A percentile compares a stretch with the other conserved stretches of the same genome.
Conservation (phyloP, 768 basidiomycete genomes). For the Phanerochaete sordida region DNA sequence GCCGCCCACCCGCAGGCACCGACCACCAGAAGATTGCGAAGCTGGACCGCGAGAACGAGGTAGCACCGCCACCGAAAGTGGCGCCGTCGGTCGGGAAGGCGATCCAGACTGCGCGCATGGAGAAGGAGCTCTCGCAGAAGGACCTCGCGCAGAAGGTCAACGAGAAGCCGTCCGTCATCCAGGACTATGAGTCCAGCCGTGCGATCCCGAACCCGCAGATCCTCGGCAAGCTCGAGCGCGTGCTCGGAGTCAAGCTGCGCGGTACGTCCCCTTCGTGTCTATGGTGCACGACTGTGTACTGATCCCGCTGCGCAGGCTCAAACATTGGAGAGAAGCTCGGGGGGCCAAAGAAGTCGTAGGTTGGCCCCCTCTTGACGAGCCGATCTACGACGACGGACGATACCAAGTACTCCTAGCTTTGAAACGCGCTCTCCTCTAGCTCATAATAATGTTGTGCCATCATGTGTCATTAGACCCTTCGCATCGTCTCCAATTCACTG, state of each 20-base stretch:
- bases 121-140: constrained; percentile 82
- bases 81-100: constrained; percentile 72
- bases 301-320: constrained; percentile 39
- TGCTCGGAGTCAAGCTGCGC: constrained; percentile 83
- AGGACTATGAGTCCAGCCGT: constrained; percentile 87
- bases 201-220: constrained; percentile 87
- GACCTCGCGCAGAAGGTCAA: constrained; percentile 92
- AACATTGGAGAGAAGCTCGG: constrained; percentile 88
- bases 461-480: constrained; percentile 7
- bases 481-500: constrained; percentile 19
- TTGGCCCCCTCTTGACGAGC: constrained; percentile 25
- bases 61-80: constrained; percentile 87
- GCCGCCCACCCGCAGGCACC: constrained; percentile 51
- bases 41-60: constrained; percentile 93
- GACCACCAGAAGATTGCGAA: constrained; percentile 94
- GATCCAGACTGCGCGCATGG: constrained; percentile 77
- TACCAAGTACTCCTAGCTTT: background rate
- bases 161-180: constrained; percentile 83
- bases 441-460: constrained; percentile 14
- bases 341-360: constrained; percentile 68
- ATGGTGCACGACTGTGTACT: background rate
- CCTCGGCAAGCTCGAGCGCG: constrained; percentile 84
- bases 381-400: constrained; percentile 21
- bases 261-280: constrained; percentile 43
- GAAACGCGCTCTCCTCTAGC: background rate